A percentile compares a stretch with the other conserved stretches of the same genome.
Evolutionary conservation across 2,329 filamentous ascomycete genomes (phyloP).

Genomic region (Ascochyta fabae): DNA sequence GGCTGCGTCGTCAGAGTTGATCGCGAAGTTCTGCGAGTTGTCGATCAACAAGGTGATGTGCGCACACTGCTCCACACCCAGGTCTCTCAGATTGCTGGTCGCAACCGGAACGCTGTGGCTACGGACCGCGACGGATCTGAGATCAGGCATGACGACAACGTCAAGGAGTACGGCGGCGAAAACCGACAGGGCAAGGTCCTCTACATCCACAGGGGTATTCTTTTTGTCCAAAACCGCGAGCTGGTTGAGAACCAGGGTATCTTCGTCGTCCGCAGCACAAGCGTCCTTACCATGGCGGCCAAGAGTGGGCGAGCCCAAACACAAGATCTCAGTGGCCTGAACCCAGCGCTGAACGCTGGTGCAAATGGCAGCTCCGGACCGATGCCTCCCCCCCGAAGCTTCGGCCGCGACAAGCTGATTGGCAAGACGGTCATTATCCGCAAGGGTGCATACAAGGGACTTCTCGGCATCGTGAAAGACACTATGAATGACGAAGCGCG

Average conservation of each 20-base stretch:
- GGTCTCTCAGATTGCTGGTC: conserved; percentile 86
- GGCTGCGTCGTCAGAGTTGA: conserved; percentile 95
- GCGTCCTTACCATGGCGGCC: conserved; percentile 89
- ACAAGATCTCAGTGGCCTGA: conserved; percentile 85
- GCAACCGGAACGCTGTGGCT: conserved; percentile 82
- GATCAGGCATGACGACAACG: conserved; percentile 87
- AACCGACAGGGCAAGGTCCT: conserved; percentile 86
- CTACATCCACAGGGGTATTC: conserved; percentile 90
- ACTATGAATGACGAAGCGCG: conserved; percentile 84
- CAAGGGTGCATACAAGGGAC: conserved; percentile 87
- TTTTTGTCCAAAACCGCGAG: conserved; percentile 86
- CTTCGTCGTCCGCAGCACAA: conserved; percentile 84
- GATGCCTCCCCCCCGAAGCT: conserved; percentile 72
- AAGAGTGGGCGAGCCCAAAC: conserved; percentile 82
- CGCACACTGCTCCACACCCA: conserved; percentile 87
- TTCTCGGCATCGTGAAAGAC: conserved; percentile 95
- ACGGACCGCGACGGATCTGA: conserved; percentile 93
- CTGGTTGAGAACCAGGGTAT: conserved; percentile 87
- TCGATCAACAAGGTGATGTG: conserved; percentile 87
- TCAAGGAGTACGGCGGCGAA: conserved; percentile 88
- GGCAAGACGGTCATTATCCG: conserved; percentile 91
- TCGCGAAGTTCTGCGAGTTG: conserved; percentile 84
- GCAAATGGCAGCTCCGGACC: conserved; percentile 58
- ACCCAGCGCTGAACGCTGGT: conserved; percentile 75
- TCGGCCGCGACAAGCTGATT: conserved; percentile 81